Conservation (phyloP, 2,329 filamentous ascomycete genomes). For the Aurifilum marmelostoma region DNA sequence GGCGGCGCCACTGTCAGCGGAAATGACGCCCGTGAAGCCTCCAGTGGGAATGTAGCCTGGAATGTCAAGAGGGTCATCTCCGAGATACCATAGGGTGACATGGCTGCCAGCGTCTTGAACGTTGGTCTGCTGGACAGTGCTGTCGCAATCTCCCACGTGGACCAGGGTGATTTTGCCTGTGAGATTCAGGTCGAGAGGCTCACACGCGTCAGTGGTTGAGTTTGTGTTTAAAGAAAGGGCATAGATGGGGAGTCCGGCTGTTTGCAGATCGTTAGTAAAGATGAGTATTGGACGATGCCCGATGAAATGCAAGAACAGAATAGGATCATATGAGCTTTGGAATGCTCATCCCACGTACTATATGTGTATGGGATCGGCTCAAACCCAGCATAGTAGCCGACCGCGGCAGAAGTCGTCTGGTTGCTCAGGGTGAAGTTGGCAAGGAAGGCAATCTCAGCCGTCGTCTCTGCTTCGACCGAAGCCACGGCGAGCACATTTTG, state of each 20-base stretch:
- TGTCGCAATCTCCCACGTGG: slow-evolving; percentile 37
- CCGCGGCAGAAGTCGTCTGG: slow-evolving; percentile 7
- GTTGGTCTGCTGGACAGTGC: slow-evolving; percentile 39
- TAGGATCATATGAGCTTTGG: too few relatives aligned
- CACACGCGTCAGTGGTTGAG: slow-evolving; percentile 39
- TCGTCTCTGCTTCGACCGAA: slow-evolving; percentile 16
- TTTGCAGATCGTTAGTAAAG: neutral
- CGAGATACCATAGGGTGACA: slow-evolving; percentile 47
- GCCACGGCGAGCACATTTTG: slow-evolving; percentile 14
- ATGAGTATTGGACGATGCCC: neutral
- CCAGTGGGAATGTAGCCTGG: slow-evolving; percentile 20
- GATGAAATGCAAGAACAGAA: neutral
- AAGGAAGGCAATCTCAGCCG: slow-evolving; percentile 13
- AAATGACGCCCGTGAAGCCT: slow-evolving; percentile 28
- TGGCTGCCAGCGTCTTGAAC: slow-evolving; percentile 44
- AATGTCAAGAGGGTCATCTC: slow-evolving; percentile 26
- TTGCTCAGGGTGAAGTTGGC: slow-evolving; percentile 6
- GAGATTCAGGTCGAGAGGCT: slow-evolving; percentile 37
- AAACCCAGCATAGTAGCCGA: slow-evolving; percentile 19
- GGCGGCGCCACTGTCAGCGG: slow-evolving; percentile 28
- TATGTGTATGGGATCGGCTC: slow-evolving; percentile 15
- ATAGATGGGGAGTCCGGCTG: slow-evolving; percentile 26
- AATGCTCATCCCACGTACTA: neutral
- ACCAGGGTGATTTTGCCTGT: slow-evolving; percentile 45
- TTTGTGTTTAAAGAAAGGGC: slow-evolving; percentile 29